Conservation (phyloP, 306 rosid genomes). For the Elaeagnus macrophylla region DNA sequence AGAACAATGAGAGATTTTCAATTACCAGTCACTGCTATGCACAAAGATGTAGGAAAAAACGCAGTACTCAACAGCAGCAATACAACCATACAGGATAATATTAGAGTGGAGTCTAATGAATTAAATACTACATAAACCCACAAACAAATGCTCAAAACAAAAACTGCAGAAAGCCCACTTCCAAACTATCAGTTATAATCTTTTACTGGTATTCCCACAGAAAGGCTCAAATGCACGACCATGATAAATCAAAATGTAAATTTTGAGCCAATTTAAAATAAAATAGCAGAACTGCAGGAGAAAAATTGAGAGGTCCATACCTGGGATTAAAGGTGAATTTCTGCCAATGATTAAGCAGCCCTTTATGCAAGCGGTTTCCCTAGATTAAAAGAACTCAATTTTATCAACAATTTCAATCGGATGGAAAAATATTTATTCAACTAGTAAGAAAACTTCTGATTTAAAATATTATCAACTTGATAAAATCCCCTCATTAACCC, state of each 20-base stretch:
- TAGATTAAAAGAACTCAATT: slow-evolving; percentile 22
- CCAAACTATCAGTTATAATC: too few species aligned
- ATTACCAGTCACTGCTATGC: background rate
- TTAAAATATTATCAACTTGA: background rate
- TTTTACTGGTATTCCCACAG: too few species aligned
- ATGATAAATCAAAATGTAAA: too few species aligned
- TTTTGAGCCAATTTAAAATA: slow-evolving; percentile 4
- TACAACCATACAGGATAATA: too few species aligned
- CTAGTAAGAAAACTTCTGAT: background rate
- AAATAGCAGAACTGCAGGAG: background rate
- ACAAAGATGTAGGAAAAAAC: background rate
- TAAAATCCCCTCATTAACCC: background rate
- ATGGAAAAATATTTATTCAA: background rate
- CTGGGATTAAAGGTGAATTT: slow-evolving; percentile 94
- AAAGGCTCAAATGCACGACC: too few species aligned
- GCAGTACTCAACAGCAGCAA: background rate
- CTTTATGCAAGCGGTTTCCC: slow-evolving; percentile 95
- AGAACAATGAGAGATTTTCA: background rate
- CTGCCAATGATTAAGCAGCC: slow-evolving; percentile 83
- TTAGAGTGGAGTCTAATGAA: too few species aligned
- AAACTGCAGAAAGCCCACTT: too few species aligned
- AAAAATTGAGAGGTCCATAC: slow-evolving; percentile 39
- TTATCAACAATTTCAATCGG: slow-evolving; percentile 19
- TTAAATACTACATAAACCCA: too few species aligned
- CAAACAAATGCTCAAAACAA: too few species aligned